Base-by-base conservation (phyloP, 2,329 filamentous ascomycete genomes). In the Exophiala dermatitidis region DNA sequence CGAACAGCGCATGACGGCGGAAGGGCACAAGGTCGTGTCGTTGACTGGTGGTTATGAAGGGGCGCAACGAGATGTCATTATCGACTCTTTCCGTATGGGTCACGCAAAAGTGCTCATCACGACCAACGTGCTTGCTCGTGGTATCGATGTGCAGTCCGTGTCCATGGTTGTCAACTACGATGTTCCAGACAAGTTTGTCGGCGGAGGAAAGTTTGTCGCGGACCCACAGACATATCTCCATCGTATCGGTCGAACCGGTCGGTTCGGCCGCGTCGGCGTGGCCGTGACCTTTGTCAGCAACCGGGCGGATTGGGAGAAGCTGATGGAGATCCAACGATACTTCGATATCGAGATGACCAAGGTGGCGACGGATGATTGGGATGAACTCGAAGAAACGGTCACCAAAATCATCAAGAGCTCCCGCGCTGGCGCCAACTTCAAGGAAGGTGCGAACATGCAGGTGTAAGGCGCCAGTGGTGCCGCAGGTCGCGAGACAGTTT, bases 81-180 rank as follows among this genome's bases (percentile, higher is more conserved):
- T 98, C 57, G 83, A 91, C 65, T 81, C 86, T 53, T 98, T 98
- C 80, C 84, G 93, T 54, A 80, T 74, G 42, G 91, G 91, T 37
- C 80, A 85, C 54, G 89, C 89, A 65, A 98, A 98, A 75, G 93
- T 98, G 5, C 84, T 98, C 58, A 96, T 98, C 66, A 94, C 93
- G 1, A 98, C 93, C 63, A 98, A 98, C 66, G 90, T 98, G 36
- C 80, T 98, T 54, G 88, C 93, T 5, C 90, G 93, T 67, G 93
- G 93, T 68, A 97, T 98, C 65, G 93, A 98, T 66, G 75, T 97
- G 68, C 71, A 94, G 73, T 84, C 84, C 30, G 93, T 98, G 9
- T 95, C 90, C 6, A 93, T 98, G 85, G 93, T 98, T 50, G 90
- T 98, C 77, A 98, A 98, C 76, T 98, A 98, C 72, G 78, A 83